phyloP scores from a whole-genome alignment of 2,329 filamentous ascomycete genomes.

The Colletotrichum falcatum region DNA sequence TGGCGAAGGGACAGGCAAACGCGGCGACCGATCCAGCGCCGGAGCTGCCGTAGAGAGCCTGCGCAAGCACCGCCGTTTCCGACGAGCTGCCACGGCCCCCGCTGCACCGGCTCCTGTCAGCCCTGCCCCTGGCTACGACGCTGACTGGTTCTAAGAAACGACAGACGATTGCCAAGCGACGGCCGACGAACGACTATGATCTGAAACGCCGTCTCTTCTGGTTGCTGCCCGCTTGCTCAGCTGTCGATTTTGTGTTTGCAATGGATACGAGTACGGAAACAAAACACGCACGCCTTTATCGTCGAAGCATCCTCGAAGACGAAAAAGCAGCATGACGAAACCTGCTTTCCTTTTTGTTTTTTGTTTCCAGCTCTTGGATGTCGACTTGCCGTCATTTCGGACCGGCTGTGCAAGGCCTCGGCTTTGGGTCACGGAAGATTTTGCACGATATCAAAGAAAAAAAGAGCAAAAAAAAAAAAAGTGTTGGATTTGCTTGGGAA shows the following conservation, averaged over 20 bases:
- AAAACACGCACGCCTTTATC: not conserved
- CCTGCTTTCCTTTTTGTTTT: not conserved
- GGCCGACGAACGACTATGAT: not conserved
- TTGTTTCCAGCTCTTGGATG: not conserved
- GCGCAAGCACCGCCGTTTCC: conserved; percentile 33
- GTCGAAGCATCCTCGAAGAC: not conserved
- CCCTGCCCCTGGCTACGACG: conserved; percentile 34
- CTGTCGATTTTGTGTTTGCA: not conserved
- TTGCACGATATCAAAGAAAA: not conserved
- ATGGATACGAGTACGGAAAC: too few species aligned
- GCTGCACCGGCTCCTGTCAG: conserved; percentile 20
- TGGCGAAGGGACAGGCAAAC: not conserved
- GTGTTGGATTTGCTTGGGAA: conserved; percentile 2
- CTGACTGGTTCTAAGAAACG: conserved; percentile 30
- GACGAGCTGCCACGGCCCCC: conserved; percentile 32
- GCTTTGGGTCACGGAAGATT: not conserved
- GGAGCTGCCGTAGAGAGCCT: conserved; percentile 17
- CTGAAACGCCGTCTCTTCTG: not conserved
- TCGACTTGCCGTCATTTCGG: not conserved
- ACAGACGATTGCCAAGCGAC: too few species aligned
- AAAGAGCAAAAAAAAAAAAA: not conserved
- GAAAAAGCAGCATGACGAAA: not conserved
- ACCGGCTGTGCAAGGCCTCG: not conserved
- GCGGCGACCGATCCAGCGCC: not conserved
- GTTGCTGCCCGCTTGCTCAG: too few species aligned